Evolutionary conservation across 441 rosid genomes (phyloP), one percentile per base, ranked within the genome.

Genomic region (Manihot esculenta): DNA sequence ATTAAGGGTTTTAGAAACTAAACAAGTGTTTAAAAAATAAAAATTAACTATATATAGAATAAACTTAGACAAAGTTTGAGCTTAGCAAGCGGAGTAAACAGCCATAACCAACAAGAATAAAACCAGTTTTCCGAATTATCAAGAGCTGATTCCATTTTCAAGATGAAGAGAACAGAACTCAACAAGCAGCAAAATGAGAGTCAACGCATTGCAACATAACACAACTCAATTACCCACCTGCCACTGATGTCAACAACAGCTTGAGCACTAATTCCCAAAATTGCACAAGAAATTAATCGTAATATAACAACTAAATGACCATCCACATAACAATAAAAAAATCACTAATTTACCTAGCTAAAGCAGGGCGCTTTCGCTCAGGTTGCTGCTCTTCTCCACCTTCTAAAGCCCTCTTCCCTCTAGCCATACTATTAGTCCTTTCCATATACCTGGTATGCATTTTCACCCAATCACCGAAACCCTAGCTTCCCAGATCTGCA

Each of bases 351-450:
- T 64, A 91, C 99, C 96, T 93, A 73, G 98, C 94, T 63, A 96
- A 84, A 76, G 98, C 98, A 23, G 97, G 99, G 3, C 97, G 90
- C 66, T 96, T 93, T 13, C 89, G 80, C 73, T 91, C 98, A 26
- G 98, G 93, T 78, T 84, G 87, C 80, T 85, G 85, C 11, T 86
- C 98, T 26, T 83, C 89, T 26, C 78, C 89, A 41, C 67, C 83
- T 62, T 91, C 98, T 77, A 86, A 82, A 76, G 72, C 83, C 83
- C 98, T 86, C 79, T 96, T 96, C 18, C 96, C 92, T 84, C 98
- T 83, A 72, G 85, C 86, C 88, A 91, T 91, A 76, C 93, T 85
- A 73, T 84, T 87, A 66, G 86, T 86, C 76, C 97, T 89, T 74
- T 91, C 96, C 97, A 91, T 89, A 68, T 88, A 93, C 77, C 90